Conservation (phyloP, 1,284 basidiomycete genomes). For the Heterobasidion parviporum region DNA sequence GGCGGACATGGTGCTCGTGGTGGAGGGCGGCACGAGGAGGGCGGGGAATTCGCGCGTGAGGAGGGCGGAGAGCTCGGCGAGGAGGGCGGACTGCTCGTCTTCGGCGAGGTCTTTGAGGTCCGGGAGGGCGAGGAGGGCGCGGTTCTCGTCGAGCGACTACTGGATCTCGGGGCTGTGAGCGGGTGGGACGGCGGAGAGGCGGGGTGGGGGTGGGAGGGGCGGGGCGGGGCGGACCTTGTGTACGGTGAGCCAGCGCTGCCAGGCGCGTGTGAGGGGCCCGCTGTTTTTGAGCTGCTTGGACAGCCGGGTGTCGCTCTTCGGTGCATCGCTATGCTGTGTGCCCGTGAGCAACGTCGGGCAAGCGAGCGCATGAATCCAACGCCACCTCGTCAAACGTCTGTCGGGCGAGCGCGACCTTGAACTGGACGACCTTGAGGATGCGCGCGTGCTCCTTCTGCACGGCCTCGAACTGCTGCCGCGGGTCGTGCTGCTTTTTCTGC, state of each 20-base stretch:
- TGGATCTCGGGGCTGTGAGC: constrained; percentile 8
- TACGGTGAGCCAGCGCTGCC: not conserved
- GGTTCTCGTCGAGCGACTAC: constrained; percentile 62
- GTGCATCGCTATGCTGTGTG: not conserved
- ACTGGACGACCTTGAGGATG: not conserved
- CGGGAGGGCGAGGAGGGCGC: constrained; percentile 59
- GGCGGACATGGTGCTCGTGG: constrained; percentile 61
- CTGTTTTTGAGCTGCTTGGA: not conserved
- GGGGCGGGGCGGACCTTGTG: not conserved
- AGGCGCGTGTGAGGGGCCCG: constrained; percentile 1
- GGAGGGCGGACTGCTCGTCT: constrained; percentile 47
- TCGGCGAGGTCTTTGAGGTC: constrained; percentile 78
- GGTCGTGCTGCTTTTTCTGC: not conserved
- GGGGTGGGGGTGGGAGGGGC: not conserved
- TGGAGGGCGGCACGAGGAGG: constrained; percentile 65
- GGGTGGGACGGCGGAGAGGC: not conserved
- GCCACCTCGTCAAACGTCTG: not conserved
- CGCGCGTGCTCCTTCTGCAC: not conserved
- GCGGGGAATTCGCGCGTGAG: constrained; percentile 54
- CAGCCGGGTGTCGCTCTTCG: not conserved
- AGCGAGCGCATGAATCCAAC: not conserved
- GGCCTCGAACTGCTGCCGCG: not conserved
- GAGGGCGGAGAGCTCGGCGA: constrained; percentile 37
- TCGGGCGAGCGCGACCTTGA: not conserved
- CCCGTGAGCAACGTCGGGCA: not conserved